Conservation (phyloP, 495 filamentous ascomycete genomes). For the Parmelia sp. region DNA sequence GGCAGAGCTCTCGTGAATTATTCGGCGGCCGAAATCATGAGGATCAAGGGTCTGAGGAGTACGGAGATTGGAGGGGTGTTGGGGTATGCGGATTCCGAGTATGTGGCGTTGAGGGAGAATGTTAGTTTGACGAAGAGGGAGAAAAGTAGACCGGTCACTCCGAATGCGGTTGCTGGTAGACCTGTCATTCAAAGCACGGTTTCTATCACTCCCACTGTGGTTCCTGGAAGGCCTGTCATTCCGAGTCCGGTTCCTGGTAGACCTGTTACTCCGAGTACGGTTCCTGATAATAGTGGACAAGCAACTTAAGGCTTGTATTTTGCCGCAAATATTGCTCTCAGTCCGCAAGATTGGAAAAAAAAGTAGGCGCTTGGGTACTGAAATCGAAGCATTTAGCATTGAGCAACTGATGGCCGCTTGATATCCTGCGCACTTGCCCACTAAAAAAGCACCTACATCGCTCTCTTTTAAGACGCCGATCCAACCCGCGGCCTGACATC, state of each 20-base stretch:
- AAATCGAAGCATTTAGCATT: background rate
- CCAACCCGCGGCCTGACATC: background rate
- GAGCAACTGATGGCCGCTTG: background rate
- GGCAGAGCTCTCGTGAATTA: slow-evolving; percentile 94
- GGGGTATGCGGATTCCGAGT: slow-evolving; percentile 91
- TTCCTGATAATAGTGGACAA: background rate
- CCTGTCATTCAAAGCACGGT: no score
- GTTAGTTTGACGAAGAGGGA: slow-evolving; percentile 61
- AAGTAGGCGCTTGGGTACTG: background rate
- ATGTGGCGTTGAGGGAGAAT: slow-evolving; percentile 85
- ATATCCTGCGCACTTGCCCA: background rate
- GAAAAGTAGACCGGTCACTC: slow-evolving; percentile 40
- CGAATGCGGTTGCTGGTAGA: no score
- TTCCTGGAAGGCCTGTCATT: no score
- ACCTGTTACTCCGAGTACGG: slow-evolving; percentile 34
- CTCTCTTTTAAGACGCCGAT: background rate
- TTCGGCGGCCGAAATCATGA: slow-evolving; percentile 68
- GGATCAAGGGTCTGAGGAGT: slow-evolving; percentile 81
- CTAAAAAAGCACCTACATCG: background rate
- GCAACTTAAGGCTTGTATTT: no score
- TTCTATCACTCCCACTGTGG: no score
- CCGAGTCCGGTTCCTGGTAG: no score
- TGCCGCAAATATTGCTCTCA: background rate
- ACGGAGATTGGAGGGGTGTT: slow-evolving; percentile 68
- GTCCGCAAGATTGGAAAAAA: background rate